Evolutionary conservation across 305 asterid genomes (phyloP).

Genomic region (Rubia peregrina): DNA sequence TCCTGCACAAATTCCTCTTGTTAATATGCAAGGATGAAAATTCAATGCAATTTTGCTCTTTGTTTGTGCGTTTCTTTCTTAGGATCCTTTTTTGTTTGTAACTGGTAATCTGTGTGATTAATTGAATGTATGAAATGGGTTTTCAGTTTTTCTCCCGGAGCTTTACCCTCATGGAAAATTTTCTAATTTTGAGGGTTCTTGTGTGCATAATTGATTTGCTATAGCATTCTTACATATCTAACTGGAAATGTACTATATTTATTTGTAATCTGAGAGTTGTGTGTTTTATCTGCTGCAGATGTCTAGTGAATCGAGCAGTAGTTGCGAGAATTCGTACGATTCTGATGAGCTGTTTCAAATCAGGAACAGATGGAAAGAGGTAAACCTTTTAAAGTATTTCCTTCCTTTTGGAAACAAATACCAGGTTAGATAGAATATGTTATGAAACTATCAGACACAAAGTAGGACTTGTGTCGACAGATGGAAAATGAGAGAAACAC

Average conservation of each 20-base stretch:
- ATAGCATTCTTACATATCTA: not conserved
- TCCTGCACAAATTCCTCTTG: not conserved
- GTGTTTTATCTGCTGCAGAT: conserved; percentile 30
- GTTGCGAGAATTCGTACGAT: conserved; percentile 38
- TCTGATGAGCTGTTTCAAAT: conserved; percentile 54
- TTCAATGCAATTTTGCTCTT: not conserved
- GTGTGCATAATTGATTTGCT: not conserved
- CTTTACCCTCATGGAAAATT: not conserved
- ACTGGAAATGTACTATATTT: not conserved
- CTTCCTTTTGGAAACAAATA: not conserved
- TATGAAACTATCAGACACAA: too few relatives aligned
- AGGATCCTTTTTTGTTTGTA: not conserved
- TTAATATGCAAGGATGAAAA: not conserved
- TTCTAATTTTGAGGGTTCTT: not conserved
- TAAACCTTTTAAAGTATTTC: conserved; percentile 14
- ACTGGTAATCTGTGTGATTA: not conserved
- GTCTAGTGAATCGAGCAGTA: conserved; percentile 42
- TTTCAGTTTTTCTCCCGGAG: not conserved
- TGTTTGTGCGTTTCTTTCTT: not conserved
- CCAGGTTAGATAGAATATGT: too few relatives aligned
- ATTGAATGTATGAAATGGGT: not conserved
- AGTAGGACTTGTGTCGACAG: too few relatives aligned
- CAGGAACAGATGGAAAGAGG: conserved; percentile 70
- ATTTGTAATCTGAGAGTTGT: not conserved
- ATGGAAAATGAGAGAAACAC: too few relatives aligned